A percentile compares a stretch with the other conserved stretches of the same genome.
These are phyloP conservation scores for Aureobasidium musti DNA, from an alignment of 2,329 filamentous ascomycete species.

Conservation along the genomic window DNA sequence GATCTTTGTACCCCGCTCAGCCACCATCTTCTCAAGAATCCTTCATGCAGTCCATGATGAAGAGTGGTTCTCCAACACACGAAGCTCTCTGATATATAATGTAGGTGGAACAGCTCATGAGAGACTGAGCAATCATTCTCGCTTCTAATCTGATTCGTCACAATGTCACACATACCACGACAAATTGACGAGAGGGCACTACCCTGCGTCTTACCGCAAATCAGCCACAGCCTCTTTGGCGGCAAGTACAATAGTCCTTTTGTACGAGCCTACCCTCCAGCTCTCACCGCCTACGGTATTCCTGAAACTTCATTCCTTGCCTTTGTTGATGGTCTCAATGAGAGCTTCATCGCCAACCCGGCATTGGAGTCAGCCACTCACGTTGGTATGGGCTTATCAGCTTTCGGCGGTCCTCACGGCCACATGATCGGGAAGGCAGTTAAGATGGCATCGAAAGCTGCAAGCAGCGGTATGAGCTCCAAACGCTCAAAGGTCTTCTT, in stretches of 20 bases:
- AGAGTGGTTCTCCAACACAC: neutral
- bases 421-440: neutral
- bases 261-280: neutral
- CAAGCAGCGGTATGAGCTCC: neutral
- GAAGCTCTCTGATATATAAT: neutral
- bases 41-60: neutral
- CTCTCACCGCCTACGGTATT: neutral
- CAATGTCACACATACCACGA: neutral
- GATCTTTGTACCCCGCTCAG: neutral
- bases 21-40: neutral
- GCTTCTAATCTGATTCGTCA: neutral
- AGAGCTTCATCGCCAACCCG: slow-evolving; percentile 9
- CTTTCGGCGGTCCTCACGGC: slow-evolving; percentile 4
- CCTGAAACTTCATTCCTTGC: neutral
- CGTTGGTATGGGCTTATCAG: slow-evolving; percentile 5
- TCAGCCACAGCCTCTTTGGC: slow-evolving; percentile 16
- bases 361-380: slow-evolving; percentile 2
- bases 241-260: slow-evolving; percentile 12
- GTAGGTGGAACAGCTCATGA: neutral
- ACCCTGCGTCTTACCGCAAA: neutral
- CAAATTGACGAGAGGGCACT: neutral
- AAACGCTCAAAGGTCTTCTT: slow-evolving; percentile 7
- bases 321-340: slow-evolving; percentile 1
- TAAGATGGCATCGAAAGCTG: neutral
- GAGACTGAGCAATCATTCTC: neutral